Conservation (phyloP, 1,284 basidiomycete species). For the Malassezia yamatoensis region DNA sequence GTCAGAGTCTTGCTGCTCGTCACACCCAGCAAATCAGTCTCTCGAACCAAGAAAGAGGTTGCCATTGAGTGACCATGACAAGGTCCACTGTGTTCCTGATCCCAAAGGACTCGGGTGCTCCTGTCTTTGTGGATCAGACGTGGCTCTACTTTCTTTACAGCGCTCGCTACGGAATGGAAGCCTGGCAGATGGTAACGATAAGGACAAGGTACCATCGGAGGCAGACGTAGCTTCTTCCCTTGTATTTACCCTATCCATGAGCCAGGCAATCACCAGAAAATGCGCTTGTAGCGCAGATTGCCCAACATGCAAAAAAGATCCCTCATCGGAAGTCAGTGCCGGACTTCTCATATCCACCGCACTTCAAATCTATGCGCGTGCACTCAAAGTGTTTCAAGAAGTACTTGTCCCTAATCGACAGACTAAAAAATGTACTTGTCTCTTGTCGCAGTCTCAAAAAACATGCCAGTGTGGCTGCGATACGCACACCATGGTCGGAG, state of each 20-base stretch:
- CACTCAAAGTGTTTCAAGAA: constrained; percentile 36
- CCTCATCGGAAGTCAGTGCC: constrained; percentile 31
- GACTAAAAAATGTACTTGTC: constrained; percentile 2
- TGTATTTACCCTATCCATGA: constrained; percentile 40
- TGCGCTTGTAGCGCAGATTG: constrained; percentile 44
- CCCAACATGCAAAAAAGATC: constrained; percentile 39
- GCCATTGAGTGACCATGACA: constrained; percentile 2
- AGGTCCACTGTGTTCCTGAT: constrained; percentile 46
- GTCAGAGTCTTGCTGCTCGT: not conserved
- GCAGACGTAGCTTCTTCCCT: constrained; percentile 15
- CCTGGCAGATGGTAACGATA: not conserved
- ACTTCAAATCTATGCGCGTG: constrained; percentile 45
- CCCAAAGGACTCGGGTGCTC: constrained; percentile 42
- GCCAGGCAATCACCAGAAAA: constrained; percentile 36
- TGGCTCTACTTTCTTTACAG: constrained; percentile 36
- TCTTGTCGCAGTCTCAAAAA: not conserved
- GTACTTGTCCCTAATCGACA: constrained; percentile 20
- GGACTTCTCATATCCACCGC: constrained; percentile 38
- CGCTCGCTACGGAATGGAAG: constrained; percentile 16
- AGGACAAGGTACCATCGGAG: not conserved
- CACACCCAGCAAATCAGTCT: not conserved
- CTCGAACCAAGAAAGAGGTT: not conserved
- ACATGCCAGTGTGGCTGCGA: not conserved
- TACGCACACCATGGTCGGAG: not conserved
- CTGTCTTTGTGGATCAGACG: constrained; percentile 38